These are phyloP conservation scores for Barnettozyma salicaria DNA, from an alignment of 805 yeast genomes.

Conservation along the genomic window DNA sequence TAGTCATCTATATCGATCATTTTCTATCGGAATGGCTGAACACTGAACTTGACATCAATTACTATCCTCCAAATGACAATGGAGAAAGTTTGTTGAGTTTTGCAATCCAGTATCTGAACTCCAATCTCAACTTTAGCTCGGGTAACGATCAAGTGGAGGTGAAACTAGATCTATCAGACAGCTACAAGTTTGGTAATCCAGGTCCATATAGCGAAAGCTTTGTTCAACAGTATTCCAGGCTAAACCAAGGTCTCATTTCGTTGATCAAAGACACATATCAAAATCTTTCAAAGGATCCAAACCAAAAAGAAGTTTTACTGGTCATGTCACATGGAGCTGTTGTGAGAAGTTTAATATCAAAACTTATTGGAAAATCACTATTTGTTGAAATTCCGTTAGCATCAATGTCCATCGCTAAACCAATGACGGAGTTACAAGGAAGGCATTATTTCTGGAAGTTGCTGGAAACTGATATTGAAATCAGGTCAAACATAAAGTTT, in stretches of 20 bases:
- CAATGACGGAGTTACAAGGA: constrained; percentile 6
- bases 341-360: constrained; percentile 34
- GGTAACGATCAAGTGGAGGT: constrained; percentile 22
- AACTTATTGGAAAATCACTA: constrained; percentile 32
- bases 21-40: constrained; percentile 40
- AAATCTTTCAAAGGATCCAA: constrained; percentile 19
- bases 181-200: constrained; percentile 34
- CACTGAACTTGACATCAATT: constrained; percentile 33
- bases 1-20: constrained; percentile 35
- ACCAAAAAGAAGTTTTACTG: constrained; percentile 29
- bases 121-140: constrained; percentile 17
- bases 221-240: constrained; percentile 30
- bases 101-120: constrained; percentile 33
- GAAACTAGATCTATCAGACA: constrained; percentile 30
- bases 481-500: constrained; percentile 9
- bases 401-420: constrained; percentile 24
- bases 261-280: constrained; percentile 29
- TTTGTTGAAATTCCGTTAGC: constrained; percentile 37
- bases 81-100: constrained; percentile 36
- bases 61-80: constrained; percentile 40
- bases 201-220: constrained; percentile 40
- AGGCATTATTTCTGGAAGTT: constrained; percentile 19
- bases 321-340: constrained; percentile 41
- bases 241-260: constrained; percentile 30
- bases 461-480: constrained; percentile 24